phyloP scores from a whole-genome alignment of 768 basidiomycete species.

The Serpula lacrymans region DNA sequence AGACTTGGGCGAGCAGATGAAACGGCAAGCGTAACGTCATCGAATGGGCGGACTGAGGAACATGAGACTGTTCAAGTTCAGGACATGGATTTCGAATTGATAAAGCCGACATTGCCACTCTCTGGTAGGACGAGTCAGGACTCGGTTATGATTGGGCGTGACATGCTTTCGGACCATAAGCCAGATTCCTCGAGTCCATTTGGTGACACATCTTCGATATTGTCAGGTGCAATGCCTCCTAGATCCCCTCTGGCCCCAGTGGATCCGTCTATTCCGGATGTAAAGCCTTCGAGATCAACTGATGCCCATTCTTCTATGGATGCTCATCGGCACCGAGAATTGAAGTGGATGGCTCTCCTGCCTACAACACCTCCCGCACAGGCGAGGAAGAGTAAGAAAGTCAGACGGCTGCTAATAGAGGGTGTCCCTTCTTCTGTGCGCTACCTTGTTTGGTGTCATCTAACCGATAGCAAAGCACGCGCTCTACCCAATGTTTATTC shows the following conservation, averaged over 20 bases:
- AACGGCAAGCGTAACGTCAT: conserved; percentile 18
- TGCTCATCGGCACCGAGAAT: conserved; percentile 73
- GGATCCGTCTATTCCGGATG: background rate
- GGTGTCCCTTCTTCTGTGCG: conserved; percentile 81
- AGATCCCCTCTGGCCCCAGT: conserved; percentile 12
- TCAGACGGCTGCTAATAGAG: conserved; percentile 69
- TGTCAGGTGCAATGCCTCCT: conserved; percentile 29
- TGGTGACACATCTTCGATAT: conserved; percentile 41
- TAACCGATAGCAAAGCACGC: conserved; percentile 74
- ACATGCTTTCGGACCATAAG: conserved; percentile 9
- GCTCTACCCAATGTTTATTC: conserved; percentile 66
- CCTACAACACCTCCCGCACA: conserved; percentile 54
- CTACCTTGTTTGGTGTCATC: conserved; percentile 79
- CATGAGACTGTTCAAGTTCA: conserved; percentile 68
- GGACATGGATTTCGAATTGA: conserved; percentile 80
- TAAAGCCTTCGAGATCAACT: background rate
- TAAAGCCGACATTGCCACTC: conserved; percentile 55
- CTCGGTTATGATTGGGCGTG: conserved; percentile 36
- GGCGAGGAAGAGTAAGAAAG: conserved; percentile 76
- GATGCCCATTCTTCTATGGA: conserved; percentile 32
- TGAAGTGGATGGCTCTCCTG: conserved; percentile 71
- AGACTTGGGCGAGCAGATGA: conserved; percentile 28
- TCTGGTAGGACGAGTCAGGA: conserved; percentile 53
- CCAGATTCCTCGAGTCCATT: conserved; percentile 19
- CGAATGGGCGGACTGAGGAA: conserved; percentile 25